Base-by-base conservation (phyloP, 495 filamentous ascomycete species). In the Trichoderma erinaceum region DNA sequence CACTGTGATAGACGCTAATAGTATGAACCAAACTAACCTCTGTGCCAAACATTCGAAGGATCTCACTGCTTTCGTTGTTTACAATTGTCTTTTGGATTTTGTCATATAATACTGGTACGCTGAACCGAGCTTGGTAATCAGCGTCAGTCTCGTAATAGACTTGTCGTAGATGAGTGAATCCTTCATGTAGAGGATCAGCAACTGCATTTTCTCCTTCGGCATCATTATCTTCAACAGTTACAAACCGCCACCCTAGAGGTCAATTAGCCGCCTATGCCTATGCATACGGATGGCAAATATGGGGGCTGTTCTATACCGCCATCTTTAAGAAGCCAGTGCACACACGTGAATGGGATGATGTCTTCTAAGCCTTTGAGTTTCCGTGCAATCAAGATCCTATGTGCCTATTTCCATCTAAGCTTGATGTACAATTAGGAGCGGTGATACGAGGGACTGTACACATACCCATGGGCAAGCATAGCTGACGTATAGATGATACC, bases 1-100 rank as follows among this genome's bases (percentile, higher is more conserved):
- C 63, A 41, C 43, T 12, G 10, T 25, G 4, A 38, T 16, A 38
- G 27, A 41, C 2, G 21, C 16, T 21, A 3, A 11, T 23, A 11
- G 0, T 21, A 10, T 3, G 50, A 48, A 1, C 11, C 13, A 38
- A 41, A 25, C 63, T 18, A 15, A 75, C 73, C 71, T 75, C 87
- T 0, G 78, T 80, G 69, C 86, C 87, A 6, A 91, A 76, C 83
- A 91, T 89, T 48, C 90, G 77, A 68, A 95, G 87, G 70, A 96
- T 92, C 81, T 96, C 92, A 68, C 85, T 86, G 71, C 88, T 91
- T 82, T 96, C 92, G 70, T 96, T 96, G 76, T 84, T 93, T 66
- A 94, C 92, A 68, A 94, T 90, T 21, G 83, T 87, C 69, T 87
- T 81, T 56, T 77, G 77, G 77, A 89, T 87, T 73, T 83, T 91